These are phyloP conservation scores for Fusarium continuum DNA, from an alignment of 2,329 filamentous ascomycete genomes.

Conservation along the genomic window DNA sequence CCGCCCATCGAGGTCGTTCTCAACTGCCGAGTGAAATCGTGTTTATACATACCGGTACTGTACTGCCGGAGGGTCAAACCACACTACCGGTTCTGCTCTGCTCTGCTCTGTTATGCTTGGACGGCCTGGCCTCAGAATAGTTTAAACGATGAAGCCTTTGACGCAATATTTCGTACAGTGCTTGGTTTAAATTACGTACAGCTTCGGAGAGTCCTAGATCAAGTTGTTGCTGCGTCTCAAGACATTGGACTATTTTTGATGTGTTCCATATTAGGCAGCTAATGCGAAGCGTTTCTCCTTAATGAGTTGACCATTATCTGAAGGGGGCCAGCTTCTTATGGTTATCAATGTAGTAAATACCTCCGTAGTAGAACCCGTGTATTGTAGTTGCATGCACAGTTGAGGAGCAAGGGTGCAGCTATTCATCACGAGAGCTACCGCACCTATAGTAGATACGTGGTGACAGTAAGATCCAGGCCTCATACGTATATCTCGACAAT, in stretches of 20 bases:
- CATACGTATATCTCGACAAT: background rate
- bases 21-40: background rate
- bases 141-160: constrained; percentile 14
- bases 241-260: constrained; percentile 1
- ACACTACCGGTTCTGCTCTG: constrained; percentile 14
- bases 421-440: background rate
- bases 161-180: constrained; percentile 33
- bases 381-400: background rate
- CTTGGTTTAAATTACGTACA: constrained; percentile 7
- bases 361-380: too few species aligned
- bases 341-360: too few species aligned
- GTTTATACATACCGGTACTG: background rate
- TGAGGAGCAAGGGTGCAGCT: background rate
- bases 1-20: constrained; percentile 11
- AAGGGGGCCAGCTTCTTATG: background rate
- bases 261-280: constrained; percentile 17
- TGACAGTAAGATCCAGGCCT: constrained; percentile 1
- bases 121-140: constrained; percentile 1
- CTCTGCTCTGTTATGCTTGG: background rate
- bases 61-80: constrained; percentile 5
- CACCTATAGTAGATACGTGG: too few species aligned
- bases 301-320: background rate
- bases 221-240: constrained; percentile 6
- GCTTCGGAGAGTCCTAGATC: background rate
- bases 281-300: constrained; percentile 6